Evolutionary conservation across 2,329 filamentous ascomycete species (phyloP).

Genomic region (Gnomoniopsis smithogilvyi): DNA sequence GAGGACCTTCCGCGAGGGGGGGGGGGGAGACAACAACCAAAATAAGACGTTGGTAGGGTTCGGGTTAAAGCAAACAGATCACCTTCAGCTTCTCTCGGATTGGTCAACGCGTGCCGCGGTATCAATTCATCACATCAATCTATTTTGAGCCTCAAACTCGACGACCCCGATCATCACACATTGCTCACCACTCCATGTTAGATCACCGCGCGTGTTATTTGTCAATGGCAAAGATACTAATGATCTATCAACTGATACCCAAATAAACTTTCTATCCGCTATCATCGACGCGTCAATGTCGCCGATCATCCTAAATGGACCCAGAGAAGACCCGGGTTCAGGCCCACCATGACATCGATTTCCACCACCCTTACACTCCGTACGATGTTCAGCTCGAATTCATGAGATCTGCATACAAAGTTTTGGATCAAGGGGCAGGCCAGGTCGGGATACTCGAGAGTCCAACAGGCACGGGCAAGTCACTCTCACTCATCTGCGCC

Average conservation of each 20-base stretch:
- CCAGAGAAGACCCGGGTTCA: not conserved
- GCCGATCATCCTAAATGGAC: not conserved
- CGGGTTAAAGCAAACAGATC: not conserved
- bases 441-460: conserved; percentile 89
- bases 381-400: conserved; percentile 87
- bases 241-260: not conserved
- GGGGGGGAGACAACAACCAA: too few relatives aligned
- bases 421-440: conserved; percentile 66
- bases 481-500: conserved; percentile 84
- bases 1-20: too few relatives aligned
- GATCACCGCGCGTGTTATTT: not conserved
- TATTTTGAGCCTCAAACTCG: not conserved
- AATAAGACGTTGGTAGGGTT: not conserved
- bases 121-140: not conserved
- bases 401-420: conserved; percentile 78
- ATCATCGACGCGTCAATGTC: not conserved
- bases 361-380: conserved; percentile 83
- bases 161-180: not conserved
- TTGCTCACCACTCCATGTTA: not conserved
- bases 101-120: not conserved
- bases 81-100: not conserved
- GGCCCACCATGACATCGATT: conserved; percentile 46
- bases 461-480: conserved; percentile 89
- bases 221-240: too few relatives aligned
- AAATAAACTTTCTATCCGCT: not conserved